phyloP scores from a whole-genome alignment of 306 rosid genomes.

The Citrullus mucosospermus region DNA sequence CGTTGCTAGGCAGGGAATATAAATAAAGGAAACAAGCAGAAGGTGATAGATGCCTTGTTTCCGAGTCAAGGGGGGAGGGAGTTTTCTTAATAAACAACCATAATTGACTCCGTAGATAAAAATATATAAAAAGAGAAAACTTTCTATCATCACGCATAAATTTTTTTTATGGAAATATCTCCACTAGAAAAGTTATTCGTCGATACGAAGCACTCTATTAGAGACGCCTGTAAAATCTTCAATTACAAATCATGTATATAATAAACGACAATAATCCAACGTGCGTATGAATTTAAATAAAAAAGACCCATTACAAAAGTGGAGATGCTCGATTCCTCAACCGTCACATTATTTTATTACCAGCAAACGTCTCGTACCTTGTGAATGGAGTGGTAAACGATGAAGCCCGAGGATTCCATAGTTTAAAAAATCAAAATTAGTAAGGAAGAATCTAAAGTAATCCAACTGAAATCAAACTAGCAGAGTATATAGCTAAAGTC shows the following conservation, averaged over 20 bases:
- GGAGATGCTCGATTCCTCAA: conserved; percentile 6
- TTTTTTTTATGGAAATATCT: neutral
- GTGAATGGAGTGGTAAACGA: conserved; percentile 2
- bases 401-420: neutral
- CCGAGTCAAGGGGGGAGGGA: neutral
- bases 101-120: neutral
- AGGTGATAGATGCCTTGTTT: neutral
- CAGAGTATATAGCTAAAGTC: neutral
- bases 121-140: neutral
- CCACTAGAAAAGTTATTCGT: conserved; percentile 7
- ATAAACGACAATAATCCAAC: conserved; percentile 1
- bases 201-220: neutral
- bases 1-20: neutral
- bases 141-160: neutral
- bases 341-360: conserved; percentile 1
- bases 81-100: neutral
- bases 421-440: neutral
- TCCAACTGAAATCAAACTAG: neutral
- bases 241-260: neutral
- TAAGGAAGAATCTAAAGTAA: neutral
- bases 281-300: neutral
- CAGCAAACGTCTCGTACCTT: neutral
- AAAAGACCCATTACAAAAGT: neutral
- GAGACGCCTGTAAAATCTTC: conserved; percentile 6
- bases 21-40: neutral